Evolutionary conservation across 345 rosid species (phyloP).

Genomic region (Kandelia obovata): DNA sequence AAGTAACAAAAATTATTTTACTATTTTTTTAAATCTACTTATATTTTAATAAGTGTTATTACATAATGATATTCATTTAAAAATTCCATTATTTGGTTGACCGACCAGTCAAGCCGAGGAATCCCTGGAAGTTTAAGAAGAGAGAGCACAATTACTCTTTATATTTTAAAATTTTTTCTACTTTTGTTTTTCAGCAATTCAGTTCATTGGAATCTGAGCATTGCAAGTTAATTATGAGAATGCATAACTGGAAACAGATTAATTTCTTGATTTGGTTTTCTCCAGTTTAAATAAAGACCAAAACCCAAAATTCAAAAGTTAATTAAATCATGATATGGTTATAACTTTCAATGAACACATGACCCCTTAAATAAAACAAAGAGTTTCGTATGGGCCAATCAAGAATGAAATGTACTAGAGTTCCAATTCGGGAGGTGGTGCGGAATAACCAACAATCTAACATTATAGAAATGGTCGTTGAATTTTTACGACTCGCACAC

Average conservation of each 20-base stretch:
- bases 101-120: neutral
- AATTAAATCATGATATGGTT: neutral
- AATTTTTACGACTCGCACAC: no score
- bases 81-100: no score
- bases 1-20: no score
- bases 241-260: neutral
- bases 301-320: neutral
- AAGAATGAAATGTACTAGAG: slow-evolving; percentile 5
- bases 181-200: no score
- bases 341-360: neutral
- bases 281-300: neutral
- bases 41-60: no score
- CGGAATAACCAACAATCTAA: slow-evolving; percentile 4
- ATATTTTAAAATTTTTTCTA: neutral
- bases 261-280: neutral
- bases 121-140: neutral
- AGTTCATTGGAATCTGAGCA: no score
- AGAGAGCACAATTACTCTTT: slow-evolving; percentile 1
- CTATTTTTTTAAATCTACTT: no score
- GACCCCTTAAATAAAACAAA: neutral
- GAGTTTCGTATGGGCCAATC: neutral
- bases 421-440: neutral
- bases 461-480: neutral
- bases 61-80: no score
- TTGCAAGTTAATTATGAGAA: neutral